Evolutionary conservation across 768 basidiomycete genomes (phyloP).

Genomic region (Macrolepiota albuminosa): DNA sequence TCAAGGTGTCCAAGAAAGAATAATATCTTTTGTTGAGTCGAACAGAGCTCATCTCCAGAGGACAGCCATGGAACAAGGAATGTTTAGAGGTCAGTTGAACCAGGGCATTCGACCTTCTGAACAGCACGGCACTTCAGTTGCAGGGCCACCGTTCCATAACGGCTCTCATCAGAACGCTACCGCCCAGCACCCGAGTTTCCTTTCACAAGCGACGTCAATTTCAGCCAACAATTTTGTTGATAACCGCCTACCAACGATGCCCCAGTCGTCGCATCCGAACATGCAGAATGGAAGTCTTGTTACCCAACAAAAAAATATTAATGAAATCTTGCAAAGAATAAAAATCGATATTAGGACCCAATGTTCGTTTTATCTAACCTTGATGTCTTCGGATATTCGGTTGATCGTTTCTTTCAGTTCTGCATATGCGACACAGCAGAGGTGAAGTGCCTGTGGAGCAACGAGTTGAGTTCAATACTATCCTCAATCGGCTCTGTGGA

Average conservation of each 20-base stretch:
- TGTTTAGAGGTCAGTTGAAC: slow-evolving; percentile 27
- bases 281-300: slow-evolving; percentile 5
- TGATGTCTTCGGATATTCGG: neutral
- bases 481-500: slow-evolving; percentile 47
- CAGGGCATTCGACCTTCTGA: slow-evolving; percentile 16
- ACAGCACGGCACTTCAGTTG: slow-evolving; percentile 2
- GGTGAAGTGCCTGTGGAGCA: slow-evolving; percentile 48
- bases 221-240: slow-evolving; percentile 16
- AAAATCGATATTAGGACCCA: slow-evolving; percentile 2
- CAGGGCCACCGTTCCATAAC: slow-evolving; percentile 7
- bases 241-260: slow-evolving; percentile 12
- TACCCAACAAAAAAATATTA: neutral
- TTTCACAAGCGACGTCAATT: slow-evolving; percentile 3
- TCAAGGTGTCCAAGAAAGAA: slow-evolving; percentile 40
- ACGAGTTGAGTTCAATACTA: slow-evolving; percentile 43
- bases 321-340: slow-evolving; percentile 7
- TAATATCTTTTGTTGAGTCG: slow-evolving; percentile 54
- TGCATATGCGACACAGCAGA: slow-evolving; percentile 25
- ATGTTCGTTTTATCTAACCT: slow-evolving; percentile 4
- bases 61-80: slow-evolving; percentile 30
- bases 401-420: slow-evolving; percentile 19
- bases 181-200: slow-evolving; percentile 7
- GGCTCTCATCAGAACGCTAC: slow-evolving; percentile 1
- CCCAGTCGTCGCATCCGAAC: slow-evolving; percentile 18
- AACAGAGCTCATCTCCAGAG: slow-evolving; percentile 46